phyloP scores from a whole-genome alignment of 2,329 filamentous ascomycete genomes.

The Talaromyces marneffei region DNA sequence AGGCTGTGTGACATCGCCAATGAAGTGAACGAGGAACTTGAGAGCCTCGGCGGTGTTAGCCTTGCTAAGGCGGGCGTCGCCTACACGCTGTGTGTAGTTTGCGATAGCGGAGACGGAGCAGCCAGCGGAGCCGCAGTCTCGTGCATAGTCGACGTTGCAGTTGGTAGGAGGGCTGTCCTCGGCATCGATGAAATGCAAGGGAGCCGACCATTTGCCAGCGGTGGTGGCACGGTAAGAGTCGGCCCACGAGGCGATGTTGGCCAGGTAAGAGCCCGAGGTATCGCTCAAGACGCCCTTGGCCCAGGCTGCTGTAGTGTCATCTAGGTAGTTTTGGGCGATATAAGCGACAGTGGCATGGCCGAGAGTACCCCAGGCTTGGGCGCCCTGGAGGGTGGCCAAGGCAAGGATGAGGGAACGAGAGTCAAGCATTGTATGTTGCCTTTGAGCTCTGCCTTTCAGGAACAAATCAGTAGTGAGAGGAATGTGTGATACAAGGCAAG shows the following conservation, averaged over 20 bases:
- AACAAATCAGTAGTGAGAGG: not conserved
- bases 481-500: not conserved
- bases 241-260: conserved; percentile 50
- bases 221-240: conserved; percentile 46
- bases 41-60: conserved; percentile 11
- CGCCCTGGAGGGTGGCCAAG: conserved; percentile 13
- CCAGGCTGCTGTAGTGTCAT: conserved; percentile 39
- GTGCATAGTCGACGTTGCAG: conserved; percentile 46
- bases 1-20: conserved; percentile 17
- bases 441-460: not conserved
- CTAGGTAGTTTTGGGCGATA: conserved; percentile 48
- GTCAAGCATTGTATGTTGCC: not conserved
- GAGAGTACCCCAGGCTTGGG: conserved; percentile 47
- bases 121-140: conserved; percentile 47
- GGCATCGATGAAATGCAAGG: conserved; percentile 50
- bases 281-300: conserved; percentile 42
- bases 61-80: not conserved
- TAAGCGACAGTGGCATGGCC: conserved; percentile 53
- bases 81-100: conserved; percentile 36
- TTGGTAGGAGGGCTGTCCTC: conserved; percentile 42
- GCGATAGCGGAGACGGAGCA: conserved; percentile 51
- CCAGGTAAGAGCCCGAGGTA: conserved; percentile 43
- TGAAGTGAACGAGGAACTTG: conserved; percentile 17
- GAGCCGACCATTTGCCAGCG: conserved; percentile 44
- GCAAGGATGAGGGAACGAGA: not conserved